Conservation (phyloP, 148 eudicot species). For the Spergularia bocconei region DNA sequence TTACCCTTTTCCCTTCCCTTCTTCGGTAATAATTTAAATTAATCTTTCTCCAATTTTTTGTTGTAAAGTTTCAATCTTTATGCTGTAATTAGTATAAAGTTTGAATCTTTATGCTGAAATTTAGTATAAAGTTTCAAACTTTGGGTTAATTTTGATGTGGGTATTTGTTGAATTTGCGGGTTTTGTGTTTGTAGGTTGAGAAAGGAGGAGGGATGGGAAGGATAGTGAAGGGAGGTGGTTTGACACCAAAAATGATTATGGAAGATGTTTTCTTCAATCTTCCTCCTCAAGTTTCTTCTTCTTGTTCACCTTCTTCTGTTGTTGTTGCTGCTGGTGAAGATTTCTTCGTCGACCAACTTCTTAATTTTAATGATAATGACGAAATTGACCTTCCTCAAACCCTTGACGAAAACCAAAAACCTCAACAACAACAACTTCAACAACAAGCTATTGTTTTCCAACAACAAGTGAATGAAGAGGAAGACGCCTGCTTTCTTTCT, state of each 20-base stretch:
- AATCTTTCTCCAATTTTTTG: too few relatives aligned
- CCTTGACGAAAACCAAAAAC: neutral
- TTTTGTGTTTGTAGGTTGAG: neutral
- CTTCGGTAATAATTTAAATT: too few relatives aligned
- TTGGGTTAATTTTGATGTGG: too few relatives aligned
- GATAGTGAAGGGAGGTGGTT: neutral
- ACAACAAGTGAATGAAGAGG: neutral
- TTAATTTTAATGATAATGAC: slow-evolving; percentile 33
- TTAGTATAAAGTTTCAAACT: too few relatives aligned
- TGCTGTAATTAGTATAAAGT: too few relatives aligned
- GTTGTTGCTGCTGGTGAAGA: slow-evolving; percentile 31
- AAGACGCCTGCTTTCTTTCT: slow-evolving; percentile 17
- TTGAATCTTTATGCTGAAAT: too few relatives aligned
- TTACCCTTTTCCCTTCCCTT: too few relatives aligned
- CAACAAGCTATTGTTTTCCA: neutral
- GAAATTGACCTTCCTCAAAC: slow-evolving; percentile 16
- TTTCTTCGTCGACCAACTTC: slow-evolving; percentile 50
- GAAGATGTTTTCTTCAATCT: slow-evolving; percentile 16
- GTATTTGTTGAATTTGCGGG: neutral
- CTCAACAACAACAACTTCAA: slow-evolving; percentile 6
- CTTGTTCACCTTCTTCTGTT: neutral
- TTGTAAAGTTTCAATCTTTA: too few relatives aligned
- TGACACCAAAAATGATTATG: slow-evolving; percentile 17
- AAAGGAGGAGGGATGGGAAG: slow-evolving; percentile 17
- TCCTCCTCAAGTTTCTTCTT: neutral